phyloP scores from a whole-genome alignment of 2,329 filamentous ascomycete species.

The Cephalotrichum gorgonifer region DNA sequence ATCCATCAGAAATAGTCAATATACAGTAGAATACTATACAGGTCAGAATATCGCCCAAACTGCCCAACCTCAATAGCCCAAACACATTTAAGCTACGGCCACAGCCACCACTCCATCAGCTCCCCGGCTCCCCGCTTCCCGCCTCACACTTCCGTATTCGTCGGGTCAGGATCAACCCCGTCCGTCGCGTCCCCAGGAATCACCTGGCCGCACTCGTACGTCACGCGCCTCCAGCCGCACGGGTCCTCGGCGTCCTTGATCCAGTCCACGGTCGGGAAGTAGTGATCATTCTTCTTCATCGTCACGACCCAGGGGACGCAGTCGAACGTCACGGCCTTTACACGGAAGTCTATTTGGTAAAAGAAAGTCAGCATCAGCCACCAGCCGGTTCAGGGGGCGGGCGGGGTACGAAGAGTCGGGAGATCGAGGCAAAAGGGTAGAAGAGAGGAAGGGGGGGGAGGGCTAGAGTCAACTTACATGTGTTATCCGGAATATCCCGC shows the following conservation, averaged over 20 bases:
- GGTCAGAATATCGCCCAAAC: background rate
- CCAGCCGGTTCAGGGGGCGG: too few species aligned
- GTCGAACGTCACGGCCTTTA: conserved; percentile 97
- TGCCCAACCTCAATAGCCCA: background rate
- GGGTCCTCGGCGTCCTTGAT: conserved; percentile 50
- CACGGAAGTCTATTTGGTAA: conserved; percentile 86
- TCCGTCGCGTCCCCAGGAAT: conserved; percentile 44
- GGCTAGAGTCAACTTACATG: conserved; percentile 54
- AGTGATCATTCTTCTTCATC: conserved; percentile 99
- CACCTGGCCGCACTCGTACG: conserved; percentile 46
- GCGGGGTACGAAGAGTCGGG: too few species aligned
- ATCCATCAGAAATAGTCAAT: background rate
- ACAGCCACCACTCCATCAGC: background rate
- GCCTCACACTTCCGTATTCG: conserved; percentile 31
- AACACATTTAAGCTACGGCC: background rate
- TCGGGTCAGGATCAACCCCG: conserved; percentile 29
- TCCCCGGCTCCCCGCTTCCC: conserved; percentile 9
- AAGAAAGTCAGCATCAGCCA: conserved; percentile 9
- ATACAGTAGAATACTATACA: background rate
- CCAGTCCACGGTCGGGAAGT: conserved; percentile 66
- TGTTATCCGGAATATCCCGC: conserved; percentile 86
- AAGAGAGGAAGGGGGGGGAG: background rate
- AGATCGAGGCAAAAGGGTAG: background rate
- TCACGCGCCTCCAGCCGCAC: conserved; percentile 53
- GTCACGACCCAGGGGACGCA: conserved; percentile 99